Conservation (phyloP, 768 basidiomycete genomes). For the Auriscalpium vulgare region DNA sequence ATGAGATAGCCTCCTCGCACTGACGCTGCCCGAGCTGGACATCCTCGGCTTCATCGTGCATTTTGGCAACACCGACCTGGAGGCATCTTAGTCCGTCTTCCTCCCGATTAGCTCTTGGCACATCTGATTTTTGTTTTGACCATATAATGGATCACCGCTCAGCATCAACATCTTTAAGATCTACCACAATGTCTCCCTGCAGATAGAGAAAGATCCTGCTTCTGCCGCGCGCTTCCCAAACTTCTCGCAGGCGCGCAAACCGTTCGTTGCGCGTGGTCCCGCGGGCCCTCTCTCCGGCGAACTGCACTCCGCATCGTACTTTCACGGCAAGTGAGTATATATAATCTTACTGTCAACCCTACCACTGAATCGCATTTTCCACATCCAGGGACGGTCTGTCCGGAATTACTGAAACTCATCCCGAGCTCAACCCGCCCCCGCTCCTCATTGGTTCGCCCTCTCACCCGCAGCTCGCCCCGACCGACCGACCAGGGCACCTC, state of each 20-base stretch:
- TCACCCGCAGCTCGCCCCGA: slow-evolving; percentile 40
- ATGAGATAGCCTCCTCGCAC: slow-evolving; percentile 54
- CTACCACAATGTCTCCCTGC: slow-evolving; percentile 58
- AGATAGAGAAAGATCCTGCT: slow-evolving; percentile 47
- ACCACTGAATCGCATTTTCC: slow-evolving; percentile 1
- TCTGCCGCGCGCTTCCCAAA: slow-evolving; percentile 54
- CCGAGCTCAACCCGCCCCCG: slow-evolving; percentile 43
- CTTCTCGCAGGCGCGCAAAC: slow-evolving; percentile 40
- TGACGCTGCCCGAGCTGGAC: slow-evolving; percentile 78
- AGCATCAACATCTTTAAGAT: slow-evolving; percentile 72
- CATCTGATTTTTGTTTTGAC: neutral
- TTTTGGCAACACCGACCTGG: slow-evolving; percentile 70
- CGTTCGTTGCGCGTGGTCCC: slow-evolving; percentile 59
- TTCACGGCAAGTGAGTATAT: slow-evolving; percentile 61
- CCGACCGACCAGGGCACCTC: slow-evolving; percentile 40
- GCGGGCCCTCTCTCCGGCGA: slow-evolving; percentile 63
- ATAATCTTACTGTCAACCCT: neutral
- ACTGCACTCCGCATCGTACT: slow-evolving; percentile 71
- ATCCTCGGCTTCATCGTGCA: slow-evolving; percentile 70
- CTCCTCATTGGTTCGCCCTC: slow-evolving; percentile 14
- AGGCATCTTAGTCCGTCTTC: slow-evolving; percentile 49
- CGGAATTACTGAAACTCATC: slow-evolving; percentile 52
- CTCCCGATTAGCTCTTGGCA: neutral
- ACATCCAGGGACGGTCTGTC: slow-evolving; percentile 58
- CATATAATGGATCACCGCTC: neutral